A percentile compares a stretch with the other conserved stretches of the same genome.
These are phyloP conservation scores for Sicyos baderoa DNA, from an alignment of 306 rosid genomes.

Conservation along the genomic window DNA sequence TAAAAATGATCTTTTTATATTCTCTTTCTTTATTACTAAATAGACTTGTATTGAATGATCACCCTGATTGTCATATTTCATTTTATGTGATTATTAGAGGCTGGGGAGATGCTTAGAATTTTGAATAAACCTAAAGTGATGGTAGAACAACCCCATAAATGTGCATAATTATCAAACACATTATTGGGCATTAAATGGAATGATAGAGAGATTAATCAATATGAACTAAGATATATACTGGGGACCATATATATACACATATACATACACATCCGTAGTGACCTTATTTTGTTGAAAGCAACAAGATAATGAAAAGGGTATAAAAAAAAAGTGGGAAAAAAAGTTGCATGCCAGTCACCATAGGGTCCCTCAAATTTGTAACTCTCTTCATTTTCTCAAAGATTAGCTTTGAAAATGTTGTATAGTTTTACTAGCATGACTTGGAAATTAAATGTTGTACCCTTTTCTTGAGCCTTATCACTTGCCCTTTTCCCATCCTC, in stretches of 20 bases:
- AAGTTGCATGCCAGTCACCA: slow-evolving; percentile 19
- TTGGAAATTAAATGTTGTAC: not conserved
- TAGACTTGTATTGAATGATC: not conserved
- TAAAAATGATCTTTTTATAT: not conserved
- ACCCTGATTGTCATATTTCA: not conserved
- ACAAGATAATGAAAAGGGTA: slow-evolving; percentile 13
- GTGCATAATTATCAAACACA: not conserved
- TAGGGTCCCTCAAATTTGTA: not conserved
- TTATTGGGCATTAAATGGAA: slow-evolving; percentile 7
- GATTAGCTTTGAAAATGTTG: slow-evolving; percentile 1
- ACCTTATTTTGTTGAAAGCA: slow-evolving; percentile 20
- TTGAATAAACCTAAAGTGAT: not conserved
- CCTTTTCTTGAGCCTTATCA: slow-evolving; percentile 16
- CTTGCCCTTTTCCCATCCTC: slow-evolving; percentile 30
- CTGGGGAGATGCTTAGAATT: not conserved
- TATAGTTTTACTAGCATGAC: not conserved
- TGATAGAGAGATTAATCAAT: slow-evolving; percentile 11
- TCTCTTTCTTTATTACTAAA: not conserved
- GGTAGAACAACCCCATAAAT: slow-evolving; percentile 18
- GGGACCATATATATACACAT: not conserved
- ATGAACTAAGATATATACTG: not conserved
- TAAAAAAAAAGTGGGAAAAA: not conserved
- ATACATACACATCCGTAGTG: not conserved
- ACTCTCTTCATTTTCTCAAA: not conserved
- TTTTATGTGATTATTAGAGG: not conserved